Percentiles rank a stretch among this genome's conserved stretches.
Evolutionary conservation across 305 asterid species (phyloP).

Genomic region (Fraxinus xanthoxyloides): DNA sequence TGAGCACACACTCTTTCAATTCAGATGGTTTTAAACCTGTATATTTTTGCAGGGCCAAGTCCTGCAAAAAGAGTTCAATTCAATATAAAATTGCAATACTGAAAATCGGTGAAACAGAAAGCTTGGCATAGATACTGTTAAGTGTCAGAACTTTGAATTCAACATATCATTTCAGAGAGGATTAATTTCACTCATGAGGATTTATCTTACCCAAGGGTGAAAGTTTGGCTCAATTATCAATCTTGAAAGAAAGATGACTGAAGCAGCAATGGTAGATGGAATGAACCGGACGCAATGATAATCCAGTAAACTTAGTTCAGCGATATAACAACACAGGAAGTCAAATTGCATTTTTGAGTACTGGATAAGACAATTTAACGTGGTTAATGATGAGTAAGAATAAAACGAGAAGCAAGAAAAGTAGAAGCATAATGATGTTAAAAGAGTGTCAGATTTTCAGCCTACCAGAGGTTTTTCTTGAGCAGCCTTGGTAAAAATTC

Average conservation of each 20-base stretch:
- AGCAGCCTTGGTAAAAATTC: slow-evolving; percentile 50
- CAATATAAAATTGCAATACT: neutral
- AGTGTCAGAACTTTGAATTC: neutral
- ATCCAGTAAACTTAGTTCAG: slow-evolving; percentile 63
- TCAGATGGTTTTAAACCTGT: slow-evolving; percentile 56
- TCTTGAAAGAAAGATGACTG: slow-evolving; percentile 62
- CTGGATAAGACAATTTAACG: slow-evolving; percentile 34
- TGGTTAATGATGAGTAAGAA: slow-evolving; percentile 14
- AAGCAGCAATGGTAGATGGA: slow-evolving; percentile 70
- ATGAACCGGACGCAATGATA: slow-evolving; percentile 51
- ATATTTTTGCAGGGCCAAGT: slow-evolving; percentile 39
- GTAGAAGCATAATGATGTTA: slow-evolving; percentile 2
- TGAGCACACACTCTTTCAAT: slow-evolving; percentile 56
- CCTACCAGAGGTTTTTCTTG: slow-evolving; percentile 52
- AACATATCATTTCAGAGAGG: neutral
- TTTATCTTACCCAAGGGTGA: slow-evolving; percentile 61
- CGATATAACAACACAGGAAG: slow-evolving; percentile 52
- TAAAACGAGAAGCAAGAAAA: slow-evolving; percentile 11
- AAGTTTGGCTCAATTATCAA: slow-evolving; percentile 38
- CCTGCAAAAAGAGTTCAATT: slow-evolving; percentile 36
- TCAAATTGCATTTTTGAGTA: slow-evolving; percentile 41
- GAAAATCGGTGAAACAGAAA: neutral
- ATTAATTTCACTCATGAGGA: neutral
- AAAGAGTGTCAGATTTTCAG: slow-evolving; percentile 3
- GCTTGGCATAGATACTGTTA: neutral